Conservation (phyloP, 139 green algal species). For the Chlamydomonas urium region DNA sequence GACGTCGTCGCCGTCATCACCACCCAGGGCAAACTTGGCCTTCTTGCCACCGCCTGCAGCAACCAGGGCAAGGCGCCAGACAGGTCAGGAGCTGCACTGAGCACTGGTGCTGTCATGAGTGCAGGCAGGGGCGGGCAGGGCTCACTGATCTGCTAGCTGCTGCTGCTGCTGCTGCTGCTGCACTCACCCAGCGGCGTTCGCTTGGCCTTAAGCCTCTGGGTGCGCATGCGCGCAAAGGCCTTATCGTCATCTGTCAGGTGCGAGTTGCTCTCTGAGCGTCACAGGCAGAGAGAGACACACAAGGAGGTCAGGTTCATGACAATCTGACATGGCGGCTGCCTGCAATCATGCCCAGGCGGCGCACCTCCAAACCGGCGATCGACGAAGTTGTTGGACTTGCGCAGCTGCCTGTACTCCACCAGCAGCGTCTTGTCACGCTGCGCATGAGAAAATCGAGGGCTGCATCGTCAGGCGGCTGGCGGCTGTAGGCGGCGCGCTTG, state of each 20-base stretch:
- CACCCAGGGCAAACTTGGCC: constrained; percentile 69
- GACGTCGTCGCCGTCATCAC: constrained; percentile 37
- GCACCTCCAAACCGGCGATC: constrained; percentile 89
- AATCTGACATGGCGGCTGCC: too few species aligned
- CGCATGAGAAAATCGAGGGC: background rate
- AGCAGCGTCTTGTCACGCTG: constrained; percentile 88
- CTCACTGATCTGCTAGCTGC: too few species aligned
- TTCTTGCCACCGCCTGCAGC: constrained; percentile 15
- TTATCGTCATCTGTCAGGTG: constrained; percentile 74
- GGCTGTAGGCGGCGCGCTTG: background rate
- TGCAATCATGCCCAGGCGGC: too few species aligned
- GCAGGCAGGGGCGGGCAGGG: too few species aligned
- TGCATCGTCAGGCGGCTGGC: background rate
- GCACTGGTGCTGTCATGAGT: too few species aligned
- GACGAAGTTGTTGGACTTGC: constrained; percentile 88
- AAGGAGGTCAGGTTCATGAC: too few species aligned
- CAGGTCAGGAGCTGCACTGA: too few species aligned
- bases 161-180: too few species aligned
- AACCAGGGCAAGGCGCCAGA: background rate
- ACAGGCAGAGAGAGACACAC: too few species aligned
- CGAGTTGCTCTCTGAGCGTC: constrained; percentile 69
- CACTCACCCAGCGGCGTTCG: background rate
- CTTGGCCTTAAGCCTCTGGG: constrained; percentile 57
- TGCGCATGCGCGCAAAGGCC: constrained; percentile 77
- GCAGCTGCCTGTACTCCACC: constrained; percentile 83